These are phyloP conservation scores for Sporisorium iseilematis-ciliati DNA, from an alignment of 1,284 basidiomycete species.

Conservation along the genomic window DNA sequence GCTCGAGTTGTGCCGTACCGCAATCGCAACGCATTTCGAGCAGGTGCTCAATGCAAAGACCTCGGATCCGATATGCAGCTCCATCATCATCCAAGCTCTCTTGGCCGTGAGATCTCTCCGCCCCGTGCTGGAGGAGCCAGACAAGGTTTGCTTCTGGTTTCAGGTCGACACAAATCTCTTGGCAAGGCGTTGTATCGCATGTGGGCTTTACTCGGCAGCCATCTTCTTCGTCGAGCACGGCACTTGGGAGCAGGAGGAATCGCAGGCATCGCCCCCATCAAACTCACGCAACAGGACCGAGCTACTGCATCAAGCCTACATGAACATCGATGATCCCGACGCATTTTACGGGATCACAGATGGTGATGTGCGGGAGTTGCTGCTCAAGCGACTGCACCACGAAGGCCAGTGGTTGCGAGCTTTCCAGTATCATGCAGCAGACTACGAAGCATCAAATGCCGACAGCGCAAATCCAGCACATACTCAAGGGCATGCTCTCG, in stretches of 20 bases:
- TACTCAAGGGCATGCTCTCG: conserved; percentile 9
- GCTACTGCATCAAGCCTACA: conserved; percentile 89
- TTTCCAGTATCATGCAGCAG: conserved; percentile 88
- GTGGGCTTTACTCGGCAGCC: conserved; percentile 86
- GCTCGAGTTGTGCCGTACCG: conserved; percentile 14
- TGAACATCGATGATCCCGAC: conserved; percentile 94
- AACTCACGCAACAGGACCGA: conserved; percentile 19
- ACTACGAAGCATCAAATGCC: conserved; percentile 73
- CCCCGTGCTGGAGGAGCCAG: conserved; percentile 69
- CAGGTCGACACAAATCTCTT: conserved; percentile 81
- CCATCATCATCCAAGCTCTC: conserved; percentile 81
- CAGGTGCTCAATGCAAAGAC: conserved; percentile 73
- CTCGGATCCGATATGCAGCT: conserved; percentile 73
- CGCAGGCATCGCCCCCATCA: conserved; percentile 10
- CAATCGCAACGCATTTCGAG: conserved; percentile 63
- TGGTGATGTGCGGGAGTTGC: conserved; percentile 81
- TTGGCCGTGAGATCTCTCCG: conserved; percentile 82
- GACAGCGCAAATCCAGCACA: not conserved
- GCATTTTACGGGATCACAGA: conserved; percentile 92
- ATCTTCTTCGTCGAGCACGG: conserved; percentile 89
- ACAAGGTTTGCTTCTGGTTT: conserved; percentile 83
- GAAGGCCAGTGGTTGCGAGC: conserved; percentile 92
- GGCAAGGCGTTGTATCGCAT: conserved; percentile 80
- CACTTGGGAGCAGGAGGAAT: conserved; percentile 73
- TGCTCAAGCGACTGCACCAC: conserved; percentile 88